phyloP scores from a whole-genome alignment of 805 yeast genomes.

The Wickerhamiella galacta region DNA sequence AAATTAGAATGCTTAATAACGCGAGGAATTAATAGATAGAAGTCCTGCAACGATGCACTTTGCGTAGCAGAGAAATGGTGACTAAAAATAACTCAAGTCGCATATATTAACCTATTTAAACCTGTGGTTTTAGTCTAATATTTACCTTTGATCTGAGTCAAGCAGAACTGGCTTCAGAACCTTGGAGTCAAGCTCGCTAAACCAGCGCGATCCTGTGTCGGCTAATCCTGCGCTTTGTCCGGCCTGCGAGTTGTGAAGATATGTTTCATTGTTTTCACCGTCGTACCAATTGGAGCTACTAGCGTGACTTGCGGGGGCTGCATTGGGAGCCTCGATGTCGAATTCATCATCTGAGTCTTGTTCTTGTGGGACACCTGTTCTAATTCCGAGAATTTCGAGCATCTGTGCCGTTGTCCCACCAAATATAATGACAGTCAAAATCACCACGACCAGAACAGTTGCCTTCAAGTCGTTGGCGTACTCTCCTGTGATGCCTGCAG shows the following conservation, averaged over 20 bases:
- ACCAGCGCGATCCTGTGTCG: constrained; percentile 38
- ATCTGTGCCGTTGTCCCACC: constrained; percentile 98
- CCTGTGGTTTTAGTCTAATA: too few species aligned
- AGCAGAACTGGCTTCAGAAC: constrained; percentile 81
- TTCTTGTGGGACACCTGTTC: constrained; percentile 78
- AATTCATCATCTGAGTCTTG: constrained; percentile 84
- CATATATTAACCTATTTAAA: too few species aligned
- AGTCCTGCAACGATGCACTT: too few species aligned
- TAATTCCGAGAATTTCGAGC: constrained; percentile 87
- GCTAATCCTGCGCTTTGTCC: constrained; percentile 5
- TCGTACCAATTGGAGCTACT: constrained; percentile 11
- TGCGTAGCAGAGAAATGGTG: too few species aligned
- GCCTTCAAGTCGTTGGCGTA: constrained; percentile 77
- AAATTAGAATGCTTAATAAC: too few species aligned
- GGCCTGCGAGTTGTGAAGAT: constrained; percentile 1
- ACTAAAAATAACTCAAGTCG: too few species aligned
- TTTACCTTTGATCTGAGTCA: constrained; percentile 28
- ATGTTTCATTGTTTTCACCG: constrained; percentile 6
- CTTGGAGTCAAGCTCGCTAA: constrained; percentile 81
- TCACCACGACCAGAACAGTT: constrained; percentile 92
- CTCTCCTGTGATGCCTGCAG: constrained; percentile 94
- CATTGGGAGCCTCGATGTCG: constrained; percentile 50
- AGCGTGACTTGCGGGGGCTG: constrained; percentile 2
- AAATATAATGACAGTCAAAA: constrained; percentile 82
- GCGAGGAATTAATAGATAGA: too few species aligned